Evolutionary conservation across 2,329 filamentous ascomycete species (phyloP).

Genomic region (Tolypocladium tropicale): DNA sequence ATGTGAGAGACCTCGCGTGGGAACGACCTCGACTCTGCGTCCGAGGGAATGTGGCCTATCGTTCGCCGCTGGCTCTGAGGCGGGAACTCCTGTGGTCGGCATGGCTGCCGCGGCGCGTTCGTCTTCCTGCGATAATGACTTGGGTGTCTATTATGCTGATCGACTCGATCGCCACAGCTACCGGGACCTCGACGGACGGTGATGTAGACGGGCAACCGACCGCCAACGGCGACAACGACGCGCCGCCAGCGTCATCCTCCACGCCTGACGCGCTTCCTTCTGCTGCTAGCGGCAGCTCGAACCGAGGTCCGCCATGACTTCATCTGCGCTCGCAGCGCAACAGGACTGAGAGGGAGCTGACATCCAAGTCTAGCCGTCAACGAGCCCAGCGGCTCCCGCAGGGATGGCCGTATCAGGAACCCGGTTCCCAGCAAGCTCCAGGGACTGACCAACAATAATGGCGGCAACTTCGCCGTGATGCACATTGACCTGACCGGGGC

Average conservation of each 20-base stretch:
- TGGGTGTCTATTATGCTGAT: not conserved
- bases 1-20: constrained; percentile 2
- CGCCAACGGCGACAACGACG: not conserved
- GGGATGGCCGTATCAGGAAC: constrained; percentile 32
- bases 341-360: too few relatives aligned
- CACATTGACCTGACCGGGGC: constrained; percentile 43
- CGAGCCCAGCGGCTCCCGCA: not conserved
- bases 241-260: not conserved
- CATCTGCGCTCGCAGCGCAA: not conserved
- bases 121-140: constrained; percentile 6
- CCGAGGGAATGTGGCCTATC: constrained; percentile 6
- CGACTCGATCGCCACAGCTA: constrained; percentile 4
- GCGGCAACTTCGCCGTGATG: constrained; percentile 54
- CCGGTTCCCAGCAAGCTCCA: constrained; percentile 53
- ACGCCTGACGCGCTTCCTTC: not conserved
- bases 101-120: constrained; percentile 18
- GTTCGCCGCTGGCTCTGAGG: not conserved
- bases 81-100: constrained; percentile 10
- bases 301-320: not conserved
- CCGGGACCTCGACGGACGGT: constrained; percentile 5
- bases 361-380: not conserved
- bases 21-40: not conserved
- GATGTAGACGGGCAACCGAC: not conserved
- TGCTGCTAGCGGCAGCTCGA: not conserved
- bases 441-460: constrained; percentile 43